Base-by-base conservation (phyloP, 164 flowering plant genomes). In the Vitis rupestris region DNA sequence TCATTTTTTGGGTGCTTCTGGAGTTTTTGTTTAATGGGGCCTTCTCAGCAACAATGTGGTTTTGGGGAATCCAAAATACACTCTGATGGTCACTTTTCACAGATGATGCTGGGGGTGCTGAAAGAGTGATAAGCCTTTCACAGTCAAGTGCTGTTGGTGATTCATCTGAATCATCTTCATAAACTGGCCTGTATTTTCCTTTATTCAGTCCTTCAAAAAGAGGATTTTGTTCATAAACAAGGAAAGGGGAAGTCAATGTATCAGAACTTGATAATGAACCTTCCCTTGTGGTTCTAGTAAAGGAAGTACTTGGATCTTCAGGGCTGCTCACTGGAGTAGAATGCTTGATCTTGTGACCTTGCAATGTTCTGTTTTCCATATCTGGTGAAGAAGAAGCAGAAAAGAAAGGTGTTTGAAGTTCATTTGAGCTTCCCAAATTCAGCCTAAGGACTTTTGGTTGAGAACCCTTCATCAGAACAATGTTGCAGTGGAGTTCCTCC, bases 261-360 rank as follows among this genome's bases (percentile, higher is more conserved):
- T 88, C 84, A 37, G 75, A 72, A 70, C 82, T 83, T 10, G 85
- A 81, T 51, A 67, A 50, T 19, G 89, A 78, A 74, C 76, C 72
- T 63, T 77, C 85, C 56, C 60, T 70, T 2, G 72, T 74, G 9
- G 82, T 82, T 80, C 86, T 87, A 59, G 87, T 73, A 66, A 65
- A 76, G 5, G 83, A 79, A 70, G 83, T 80, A 64, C 72, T 76
- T 23, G 79, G 73, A 58, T 82, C 83, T 72, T 91, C 97, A n/a
- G 96, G 98, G 77, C 97, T 94, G 79, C 94, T 91, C 1, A 83
- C 85, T 4, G 97, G 97, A 59, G 97, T 92, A 15, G 92, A 81
- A 80, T 88, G 82, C 80, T 84, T 90, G 70, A 86, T 63, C 57
- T 79, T 79, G 47, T 74, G 61, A 37, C 75, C 78, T 59, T 23